phyloP scores from a whole-genome alignment of 345 rosid genomes.

The Draba incana region DNA sequence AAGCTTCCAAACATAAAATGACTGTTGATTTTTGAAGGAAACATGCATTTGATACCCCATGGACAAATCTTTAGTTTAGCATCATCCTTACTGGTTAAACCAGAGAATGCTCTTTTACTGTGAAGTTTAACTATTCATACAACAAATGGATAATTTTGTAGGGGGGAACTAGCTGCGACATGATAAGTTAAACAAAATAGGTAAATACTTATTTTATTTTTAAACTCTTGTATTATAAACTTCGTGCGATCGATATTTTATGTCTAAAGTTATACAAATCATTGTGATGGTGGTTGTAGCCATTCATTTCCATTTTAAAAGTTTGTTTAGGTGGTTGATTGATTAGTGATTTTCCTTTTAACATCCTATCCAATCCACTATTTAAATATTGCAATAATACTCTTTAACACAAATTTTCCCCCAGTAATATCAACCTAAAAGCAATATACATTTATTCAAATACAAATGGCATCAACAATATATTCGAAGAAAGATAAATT shows the following conservation, averaged over 20 bases:
- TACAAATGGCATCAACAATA: slow-evolving; percentile 16
- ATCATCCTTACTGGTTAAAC: no score
- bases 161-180: no score
- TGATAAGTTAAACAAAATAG: no score
- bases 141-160: no score
- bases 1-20: no score
- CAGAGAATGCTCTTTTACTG: no score
- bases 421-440: slow-evolving; percentile 1
- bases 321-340: slow-evolving; percentile 9
- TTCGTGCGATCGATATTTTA: not conserved
- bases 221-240: not conserved
- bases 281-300: slow-evolving; percentile 22
- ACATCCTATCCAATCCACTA: slow-evolving; percentile 17
- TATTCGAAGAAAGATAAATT: slow-evolving; percentile 1
- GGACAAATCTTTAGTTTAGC: no score
- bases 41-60: no score
- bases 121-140: no score
- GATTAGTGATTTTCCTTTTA: slow-evolving; percentile 8
- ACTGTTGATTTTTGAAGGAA: no score
- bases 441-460: not conserved
- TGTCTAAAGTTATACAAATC: slow-evolving; percentile 9
- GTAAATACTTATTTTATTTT: not conserved
- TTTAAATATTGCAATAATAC: slow-evolving; percentile 11
- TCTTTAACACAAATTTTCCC: no score
- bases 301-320: slow-evolving; percentile 22